Conservation (phyloP, 1,139 yeast species). For the Groenewaldozyma auringiensis region DNA sequence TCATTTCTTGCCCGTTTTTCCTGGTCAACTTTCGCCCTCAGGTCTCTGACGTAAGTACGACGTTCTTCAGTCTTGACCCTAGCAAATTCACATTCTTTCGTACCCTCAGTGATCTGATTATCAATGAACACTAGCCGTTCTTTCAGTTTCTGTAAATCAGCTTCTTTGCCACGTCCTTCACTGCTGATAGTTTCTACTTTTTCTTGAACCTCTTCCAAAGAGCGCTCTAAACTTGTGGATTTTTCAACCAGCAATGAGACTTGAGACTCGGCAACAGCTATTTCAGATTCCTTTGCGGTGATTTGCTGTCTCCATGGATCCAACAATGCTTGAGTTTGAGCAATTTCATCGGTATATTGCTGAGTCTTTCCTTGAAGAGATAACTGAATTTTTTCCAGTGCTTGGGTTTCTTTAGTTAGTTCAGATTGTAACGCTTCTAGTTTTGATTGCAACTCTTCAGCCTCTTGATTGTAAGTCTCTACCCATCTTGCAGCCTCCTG, state of each 20-base stretch:
- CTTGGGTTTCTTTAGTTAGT: conserved; percentile 46
- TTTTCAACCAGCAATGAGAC: conserved; percentile 53
- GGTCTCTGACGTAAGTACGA: conserved; percentile 45
- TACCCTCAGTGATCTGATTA: conserved; percentile 53
- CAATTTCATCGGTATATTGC: conserved; percentile 55
- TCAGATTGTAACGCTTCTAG: conserved; percentile 40
- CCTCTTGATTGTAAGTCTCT: conserved; percentile 39
- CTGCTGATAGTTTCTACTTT: conserved; percentile 43
- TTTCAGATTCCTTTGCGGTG: conserved; percentile 56
- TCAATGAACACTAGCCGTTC: conserved; percentile 42
- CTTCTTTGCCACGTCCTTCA: conserved; percentile 48
- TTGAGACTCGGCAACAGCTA: conserved; percentile 58
- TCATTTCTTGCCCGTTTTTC: conserved; percentile 52
- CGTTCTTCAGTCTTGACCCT: conserved; percentile 42
- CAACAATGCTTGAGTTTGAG: conserved; percentile 51
- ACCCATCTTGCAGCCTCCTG: conserved; percentile 43
- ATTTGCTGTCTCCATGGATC: conserved; percentile 81
- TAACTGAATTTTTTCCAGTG: conserved; percentile 54
- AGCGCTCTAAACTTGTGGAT: conserved; percentile 38
- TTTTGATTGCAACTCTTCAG: conserved; percentile 30
- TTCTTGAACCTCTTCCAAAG: conserved; percentile 41
- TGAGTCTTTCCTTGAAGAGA: conserved; percentile 69
- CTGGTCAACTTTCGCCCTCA: conserved; percentile 59
- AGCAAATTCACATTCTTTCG: conserved; percentile 48
- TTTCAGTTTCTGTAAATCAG: conserved; percentile 36